phyloP scores from a whole-genome alignment of 2,329 filamentous ascomycete species.

The Rhynchosporium secalis region DNA sequence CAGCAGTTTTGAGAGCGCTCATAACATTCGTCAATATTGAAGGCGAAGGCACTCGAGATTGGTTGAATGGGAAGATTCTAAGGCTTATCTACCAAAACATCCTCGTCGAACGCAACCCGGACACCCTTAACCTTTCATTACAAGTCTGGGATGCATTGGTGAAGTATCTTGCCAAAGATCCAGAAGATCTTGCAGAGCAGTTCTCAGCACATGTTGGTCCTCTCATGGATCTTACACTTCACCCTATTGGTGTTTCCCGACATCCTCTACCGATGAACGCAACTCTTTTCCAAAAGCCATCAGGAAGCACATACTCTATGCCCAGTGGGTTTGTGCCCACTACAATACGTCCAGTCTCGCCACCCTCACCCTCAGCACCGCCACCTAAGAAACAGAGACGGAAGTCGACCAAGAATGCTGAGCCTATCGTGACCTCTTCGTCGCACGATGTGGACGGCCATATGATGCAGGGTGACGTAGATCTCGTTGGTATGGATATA shows the following conservation, averaged over 20 bases:
- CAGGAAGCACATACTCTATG: slow-evolving; percentile 76
- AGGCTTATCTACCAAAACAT: slow-evolving; percentile 94
- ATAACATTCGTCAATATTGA: slow-evolving; percentile 91
- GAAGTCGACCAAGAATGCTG: slow-evolving; percentile 81
- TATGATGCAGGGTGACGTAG: slow-evolving; percentile 96
- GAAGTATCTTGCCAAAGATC: slow-evolving; percentile 61
- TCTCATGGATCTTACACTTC: slow-evolving; percentile 81
- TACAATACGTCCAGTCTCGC: slow-evolving; percentile 45
- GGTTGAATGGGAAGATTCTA: slow-evolving; percentile 87
- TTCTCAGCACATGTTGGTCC: slow-evolving; percentile 74
- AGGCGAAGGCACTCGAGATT: slow-evolving; percentile 75
- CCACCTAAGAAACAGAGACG: slow-evolving; percentile 74
- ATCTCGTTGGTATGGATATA: slow-evolving; percentile 85
- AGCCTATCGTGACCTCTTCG: slow-evolving; percentile 60
- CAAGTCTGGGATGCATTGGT: slow-evolving; percentile 85
- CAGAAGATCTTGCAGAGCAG: slow-evolving; percentile 67
- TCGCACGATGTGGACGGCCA: slow-evolving; percentile 95
- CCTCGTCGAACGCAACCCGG: slow-evolving; percentile 85
- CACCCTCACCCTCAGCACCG: slow-evolving; percentile 54
- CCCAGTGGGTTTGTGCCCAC: slow-evolving; percentile 47
- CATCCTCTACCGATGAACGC: slow-evolving; percentile 92
- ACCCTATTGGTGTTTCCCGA: slow-evolving; percentile 88
- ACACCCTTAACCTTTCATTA: slow-evolving; percentile 77
- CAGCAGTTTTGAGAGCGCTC: slow-evolving; percentile 88
- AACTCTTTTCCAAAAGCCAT: slow-evolving; percentile 87